Evolutionary conservation across 2,329 filamentous ascomycete species (phyloP), one percentile per base, ranked within the genome.

Genomic region (Colletotrichum destructivum): DNA sequence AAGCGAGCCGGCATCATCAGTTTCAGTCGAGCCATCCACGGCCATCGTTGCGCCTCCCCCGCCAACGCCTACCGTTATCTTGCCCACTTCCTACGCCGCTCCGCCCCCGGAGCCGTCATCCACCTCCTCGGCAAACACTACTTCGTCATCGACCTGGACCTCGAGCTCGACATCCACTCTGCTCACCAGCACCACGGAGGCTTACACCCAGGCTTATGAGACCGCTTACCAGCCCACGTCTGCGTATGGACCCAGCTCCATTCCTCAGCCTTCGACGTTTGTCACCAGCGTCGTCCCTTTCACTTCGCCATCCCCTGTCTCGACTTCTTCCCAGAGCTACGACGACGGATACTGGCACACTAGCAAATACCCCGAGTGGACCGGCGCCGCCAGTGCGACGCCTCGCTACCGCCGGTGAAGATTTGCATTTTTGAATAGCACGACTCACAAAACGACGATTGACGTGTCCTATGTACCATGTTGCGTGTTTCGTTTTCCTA

Each of bases 301-400:
- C 11, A 66, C 66, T 23, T 72, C 63, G 4, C 35, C 68, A 13
- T 73, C 74, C 12, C 75, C 77, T 16, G 69, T 75, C 40, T 74
- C 77, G n/a, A 74, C 75, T 4, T 55, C 59, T 44, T 73, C 66
- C 16, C 72, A 73, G 26, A 80, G 79, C 15, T 79, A 82, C 51
- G 84, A 87, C 66, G 74, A 87, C 64, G 85, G 85, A 21, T 77
- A 77, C 61, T 87, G 85, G 86, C 84, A 85, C 69, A 85, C 85
- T 4, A 80, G 80, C 0, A 73, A 74, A 40, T 87, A 86, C 65
- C 83, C 84, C 3, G 54, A 82, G 0, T 85, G 83, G 83, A 87
- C 85, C 71, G 80, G 76, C 62, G 85, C 84, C 2, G 71, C 76
- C 40, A 63, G 61, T 42, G 61, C 49, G 23, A 55, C 23, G 16